Evolutionary conservation across 805 yeast genomes (phyloP), one percentile per base, ranked within the genome.

Genomic region (Lipomyces kockii): DNA sequence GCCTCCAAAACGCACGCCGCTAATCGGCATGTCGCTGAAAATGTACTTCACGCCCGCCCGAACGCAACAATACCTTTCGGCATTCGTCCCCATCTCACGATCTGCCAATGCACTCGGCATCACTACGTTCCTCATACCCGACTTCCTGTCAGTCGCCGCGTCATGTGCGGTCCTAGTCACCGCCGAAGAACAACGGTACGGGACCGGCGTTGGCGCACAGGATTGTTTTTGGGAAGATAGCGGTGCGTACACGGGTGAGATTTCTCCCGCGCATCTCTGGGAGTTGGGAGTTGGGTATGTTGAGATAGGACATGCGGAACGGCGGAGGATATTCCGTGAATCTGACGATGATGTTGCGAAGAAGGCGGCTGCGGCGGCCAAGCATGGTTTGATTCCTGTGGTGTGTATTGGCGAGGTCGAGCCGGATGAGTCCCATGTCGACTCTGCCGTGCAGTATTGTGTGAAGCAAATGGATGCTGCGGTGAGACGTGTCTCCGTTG

Each of bases 231-330:
- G 68, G 67, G 72, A 70, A 22, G 74, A 71, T 60, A 60, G 58
- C 29, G 78, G 78, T 5, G 75, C 78, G 9, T 75, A 63, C 63
- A 75, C 78, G 11, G 78, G 78, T 14, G 74, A 76, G 52, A 53
- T 75, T 17, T 75, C 77, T 17, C 74, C 78, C 7, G 46, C 55
- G 22, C 68, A 71, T 34, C 64, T 75, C 43, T 64, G 72, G 2
- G 72, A 68, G 34, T 22, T 72, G 9, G 78, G 78, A 7, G 73
- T 71, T 11, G 14, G 52, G 22, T 63, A 68, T 52, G 77, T 75
- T 11, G 77, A 74, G 63, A 62, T 75, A 9, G 77, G 77, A 35
- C 77, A 75, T 58, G 77, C 77, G 27, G 77, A 75, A 62, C 73
- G 75, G 9, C 73, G 77, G 34, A 61, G 70, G 27, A 62, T 69